Evolutionary conservation across 2,329 filamentous ascomycete species (phyloP), one percentile per base, ranked within the genome.

Genomic region (Sclerotinia borealis): DNA sequence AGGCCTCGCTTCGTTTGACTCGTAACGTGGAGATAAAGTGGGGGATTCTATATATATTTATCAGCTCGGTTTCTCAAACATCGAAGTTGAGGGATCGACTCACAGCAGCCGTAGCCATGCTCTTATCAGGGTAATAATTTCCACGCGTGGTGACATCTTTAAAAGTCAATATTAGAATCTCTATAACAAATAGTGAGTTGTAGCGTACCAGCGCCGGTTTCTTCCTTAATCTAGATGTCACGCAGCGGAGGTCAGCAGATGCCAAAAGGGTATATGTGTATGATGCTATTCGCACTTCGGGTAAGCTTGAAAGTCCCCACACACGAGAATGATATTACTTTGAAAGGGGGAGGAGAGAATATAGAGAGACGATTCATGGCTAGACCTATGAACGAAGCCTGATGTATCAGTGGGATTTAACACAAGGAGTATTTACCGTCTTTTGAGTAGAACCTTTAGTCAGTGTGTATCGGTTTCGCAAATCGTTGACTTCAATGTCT

Each of bases 111-210:
- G 93, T 97, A 39, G 95, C 92, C 92, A 99, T 95, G 80, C 85
- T 93, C 80, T 97, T 98, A 78, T 98, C 96, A 2, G 95, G 95
- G 72, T 95, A 96, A 76, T 98, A 99, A 75, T 88, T 93, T 79
- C 95, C 95, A 75, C 93, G 89, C 65, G 93, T 98, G 55, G 95
- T 99, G 83, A 99, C 92, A 93, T 99, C 95, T 98, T 92, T 78
- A 79, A 75, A 76, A 74, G 81, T 85, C 80, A 86, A 85, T 75
- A 78, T 84, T 48, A 79, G 78, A 78, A 77, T 73, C 67, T 74
- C 67, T 71, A 70, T 68, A 52, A 66, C 61, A 72, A 74, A 73
- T 67, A 52, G 67, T 72, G 73, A 72, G 67, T 72, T 76, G 77
- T 78, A 82, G 86, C 93, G 88, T 99, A 99, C 95, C 95, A 84